A percentile compares a stretch with the other conserved stretches of the same genome.
Conservation (phyloP, 805 yeast genomes). For the Saccharomycopsis sp. region DNA sequence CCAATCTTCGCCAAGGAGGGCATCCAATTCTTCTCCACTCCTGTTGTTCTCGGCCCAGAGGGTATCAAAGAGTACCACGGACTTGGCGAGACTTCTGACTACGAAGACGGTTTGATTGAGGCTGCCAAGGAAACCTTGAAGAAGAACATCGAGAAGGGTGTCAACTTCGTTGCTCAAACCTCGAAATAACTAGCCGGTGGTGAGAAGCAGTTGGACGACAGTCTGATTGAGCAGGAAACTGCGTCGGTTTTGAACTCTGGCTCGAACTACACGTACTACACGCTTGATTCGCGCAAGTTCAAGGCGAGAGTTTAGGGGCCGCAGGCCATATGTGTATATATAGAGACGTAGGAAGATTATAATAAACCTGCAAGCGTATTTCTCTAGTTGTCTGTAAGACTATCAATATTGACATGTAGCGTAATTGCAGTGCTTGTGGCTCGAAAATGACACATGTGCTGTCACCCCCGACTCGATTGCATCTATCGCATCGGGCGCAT, state of each 20-base stretch:
- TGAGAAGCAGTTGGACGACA: background rate
- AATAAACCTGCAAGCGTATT: background rate
- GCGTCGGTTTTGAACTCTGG: background rate
- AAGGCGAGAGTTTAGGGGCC: background rate
- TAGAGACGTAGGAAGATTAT: background rate
- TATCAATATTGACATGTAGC: too few relatives aligned
- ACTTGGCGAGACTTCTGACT: conserved; percentile 62
- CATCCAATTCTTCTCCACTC: conserved; percentile 92
- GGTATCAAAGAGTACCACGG: conserved; percentile 82
- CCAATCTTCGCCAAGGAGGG: conserved; percentile 84
- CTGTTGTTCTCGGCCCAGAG: conserved; percentile 85
- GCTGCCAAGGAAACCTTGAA: conserved; percentile 83
- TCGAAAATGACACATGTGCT: too few relatives aligned
- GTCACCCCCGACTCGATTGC: too few relatives aligned
- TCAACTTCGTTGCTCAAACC: conserved; percentile 54
- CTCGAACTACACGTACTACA: background rate
- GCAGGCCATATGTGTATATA: background rate
- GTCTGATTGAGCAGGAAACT: background rate
- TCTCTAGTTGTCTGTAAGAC: too few relatives aligned
- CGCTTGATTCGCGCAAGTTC: background rate
- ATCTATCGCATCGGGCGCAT: too few relatives aligned
- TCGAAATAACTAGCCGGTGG: conserved; percentile 13
- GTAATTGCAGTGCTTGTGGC: too few relatives aligned
- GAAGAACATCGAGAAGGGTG: conserved; percentile 92
- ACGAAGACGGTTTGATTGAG: conserved; percentile 79